Evolutionary conservation across 1,139 yeast species (phyloP).

Genomic region (Yamadazyma friedrichii): DNA sequence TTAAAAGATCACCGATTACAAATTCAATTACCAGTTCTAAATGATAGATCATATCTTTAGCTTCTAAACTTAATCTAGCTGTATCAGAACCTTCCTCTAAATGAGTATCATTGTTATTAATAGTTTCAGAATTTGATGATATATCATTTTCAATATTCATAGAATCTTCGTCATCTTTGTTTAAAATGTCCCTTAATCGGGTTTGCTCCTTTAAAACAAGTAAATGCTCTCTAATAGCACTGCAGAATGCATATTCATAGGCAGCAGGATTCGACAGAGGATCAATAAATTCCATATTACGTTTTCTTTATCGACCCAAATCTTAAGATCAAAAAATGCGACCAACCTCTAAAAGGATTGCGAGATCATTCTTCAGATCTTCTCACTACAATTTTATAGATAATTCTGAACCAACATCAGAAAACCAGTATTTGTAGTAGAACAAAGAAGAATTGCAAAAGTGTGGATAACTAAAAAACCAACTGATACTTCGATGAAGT

Average conservation of each 20-base stretch:
- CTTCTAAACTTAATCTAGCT: slow-evolving; percentile 5
- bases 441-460: not conserved
- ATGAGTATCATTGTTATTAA: no score
- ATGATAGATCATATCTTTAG: slow-evolving; percentile 11
- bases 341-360: no score
- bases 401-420: no score
- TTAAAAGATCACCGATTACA: slow-evolving; percentile 11
- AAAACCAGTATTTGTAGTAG: not conserved
- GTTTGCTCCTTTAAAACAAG: slow-evolving; percentile 10
- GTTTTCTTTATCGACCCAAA: not conserved
- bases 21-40: slow-evolving; percentile 16
- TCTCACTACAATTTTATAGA: no score
- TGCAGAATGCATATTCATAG: slow-evolving; percentile 15
- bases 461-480: slow-evolving; percentile 5
- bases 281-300: slow-evolving; percentile 9
- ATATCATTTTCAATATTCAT: slow-evolving; percentile 6
- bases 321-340: not conserved
- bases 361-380: no score
- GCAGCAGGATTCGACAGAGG: slow-evolving; percentile 12
- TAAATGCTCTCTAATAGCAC: slow-evolving; percentile 15
- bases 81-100: not conserved
- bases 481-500: not conserved
- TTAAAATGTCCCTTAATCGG: slow-evolving; percentile 6
- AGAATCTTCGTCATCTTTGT: slow-evolving; percentile 5
- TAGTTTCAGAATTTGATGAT: not conserved